Percentiles rank a stretch among this genome's conserved stretches.
Evolutionary conservation across 306 rosid species (phyloP).

Genomic region (Dalbergia cochinchinensis): DNA sequence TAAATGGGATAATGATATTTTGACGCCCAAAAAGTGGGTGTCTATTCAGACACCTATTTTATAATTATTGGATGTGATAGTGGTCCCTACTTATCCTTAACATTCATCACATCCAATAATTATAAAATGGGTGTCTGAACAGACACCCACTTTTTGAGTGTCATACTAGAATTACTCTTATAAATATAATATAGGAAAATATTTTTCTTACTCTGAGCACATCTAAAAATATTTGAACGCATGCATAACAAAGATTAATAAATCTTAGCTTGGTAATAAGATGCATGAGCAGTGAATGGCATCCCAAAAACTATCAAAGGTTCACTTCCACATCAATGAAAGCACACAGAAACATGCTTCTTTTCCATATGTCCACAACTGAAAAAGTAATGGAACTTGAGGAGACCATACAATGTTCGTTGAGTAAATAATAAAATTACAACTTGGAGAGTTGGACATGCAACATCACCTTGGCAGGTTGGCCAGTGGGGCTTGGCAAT

Average conservation of each 20-base stretch:
- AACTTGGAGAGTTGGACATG: background rate
- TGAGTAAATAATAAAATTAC: background rate
- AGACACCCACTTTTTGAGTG: no score
- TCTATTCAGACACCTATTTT: no score
- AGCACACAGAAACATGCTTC: background rate
- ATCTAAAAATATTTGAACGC: background rate
- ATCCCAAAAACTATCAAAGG: background rate
- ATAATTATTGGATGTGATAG: no score
- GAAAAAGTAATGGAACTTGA: background rate
- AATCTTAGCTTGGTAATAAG: background rate
- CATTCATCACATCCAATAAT: no score
- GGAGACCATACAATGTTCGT: background rate
- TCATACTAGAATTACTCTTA: no score
- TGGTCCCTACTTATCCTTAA: no score
- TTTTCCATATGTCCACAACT: no score
- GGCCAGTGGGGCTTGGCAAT: slow-evolving; percentile 63
- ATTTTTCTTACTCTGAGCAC: no score
- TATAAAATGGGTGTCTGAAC: no score
- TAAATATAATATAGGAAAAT: no score
- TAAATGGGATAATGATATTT: no score
- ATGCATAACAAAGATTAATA: background rate
- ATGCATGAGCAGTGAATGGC: background rate
- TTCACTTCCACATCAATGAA: background rate
- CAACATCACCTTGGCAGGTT: slow-evolving; percentile 64
- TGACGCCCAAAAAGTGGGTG: no score